phyloP scores from a whole-genome alignment of 768 basidiomycete genomes.

The Ephemerocybe angulata region DNA sequence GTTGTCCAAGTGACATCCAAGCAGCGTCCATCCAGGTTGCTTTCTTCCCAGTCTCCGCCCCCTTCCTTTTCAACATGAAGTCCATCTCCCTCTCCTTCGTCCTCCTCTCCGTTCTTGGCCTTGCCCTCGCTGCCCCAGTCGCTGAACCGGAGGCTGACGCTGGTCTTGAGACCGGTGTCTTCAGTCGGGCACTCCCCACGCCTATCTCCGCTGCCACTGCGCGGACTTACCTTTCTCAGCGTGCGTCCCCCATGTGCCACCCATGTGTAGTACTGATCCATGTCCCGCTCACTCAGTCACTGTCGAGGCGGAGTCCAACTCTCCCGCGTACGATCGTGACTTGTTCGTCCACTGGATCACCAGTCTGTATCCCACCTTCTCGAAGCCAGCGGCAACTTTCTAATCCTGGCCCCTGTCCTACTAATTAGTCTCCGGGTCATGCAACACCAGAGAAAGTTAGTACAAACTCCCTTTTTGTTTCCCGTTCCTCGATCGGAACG shows the following conservation, averaged over 20 bases:
- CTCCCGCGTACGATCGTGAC: constrained; percentile 33
- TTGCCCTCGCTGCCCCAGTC: neutral
- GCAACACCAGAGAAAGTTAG: constrained; percentile 52
- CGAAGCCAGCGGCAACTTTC: neutral
- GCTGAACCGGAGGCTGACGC: neutral
- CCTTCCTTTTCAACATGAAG: neutral
- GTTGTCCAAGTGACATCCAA: neutral
- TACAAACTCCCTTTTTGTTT: neutral
- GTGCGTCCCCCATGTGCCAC: constrained; percentile 17
- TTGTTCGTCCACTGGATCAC: constrained; percentile 48
- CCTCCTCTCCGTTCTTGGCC: neutral
- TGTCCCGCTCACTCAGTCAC: constrained; percentile 21
- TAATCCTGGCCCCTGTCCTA: neutral
- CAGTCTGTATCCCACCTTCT: constrained; percentile 28
- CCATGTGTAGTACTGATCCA: neutral
- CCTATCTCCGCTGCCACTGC: constrained; percentile 32
- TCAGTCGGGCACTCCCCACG: constrained; percentile 28
- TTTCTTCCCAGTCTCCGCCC: neutral
- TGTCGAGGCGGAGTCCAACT: constrained; percentile 31
- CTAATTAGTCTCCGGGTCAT: constrained; percentile 42
- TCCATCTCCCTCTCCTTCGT: neutral
- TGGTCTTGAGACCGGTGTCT: neutral
- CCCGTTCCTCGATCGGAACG: neutral
- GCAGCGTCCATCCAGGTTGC: neutral
- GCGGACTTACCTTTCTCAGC: constrained; percentile 28